Percentiles rank a stretch among this genome's conserved stretches.
phyloP scores from a whole-genome alignment of 331 rosid genomes.

The Cydonia oblonga region DNA sequence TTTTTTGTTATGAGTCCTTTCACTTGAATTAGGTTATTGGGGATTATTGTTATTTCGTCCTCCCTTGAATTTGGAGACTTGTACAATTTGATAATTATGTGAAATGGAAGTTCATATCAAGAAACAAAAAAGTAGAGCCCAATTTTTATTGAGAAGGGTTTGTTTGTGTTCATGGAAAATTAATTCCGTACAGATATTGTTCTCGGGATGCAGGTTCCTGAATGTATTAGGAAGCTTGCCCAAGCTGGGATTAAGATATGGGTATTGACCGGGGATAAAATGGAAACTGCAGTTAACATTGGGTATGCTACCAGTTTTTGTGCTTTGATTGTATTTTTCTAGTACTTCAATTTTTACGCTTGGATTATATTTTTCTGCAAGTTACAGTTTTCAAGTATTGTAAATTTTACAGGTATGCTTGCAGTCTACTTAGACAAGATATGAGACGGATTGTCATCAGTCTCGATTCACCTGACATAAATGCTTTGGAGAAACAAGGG shows the following conservation, averaged over 20 bases:
- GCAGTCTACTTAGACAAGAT: conserved; percentile 69
- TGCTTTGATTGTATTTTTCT: conserved; percentile 5
- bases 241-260: conserved; percentile 74
- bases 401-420: conserved; percentile 54
- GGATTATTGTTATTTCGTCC: background rate
- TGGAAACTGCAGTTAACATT: conserved; percentile 84
- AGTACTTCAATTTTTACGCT: background rate
- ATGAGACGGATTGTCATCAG: conserved; percentile 63
- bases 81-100: background rate
- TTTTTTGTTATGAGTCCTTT: background rate
- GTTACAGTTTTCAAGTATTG: background rate
- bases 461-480: conserved; percentile 55
- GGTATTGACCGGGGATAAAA: conserved; percentile 91
- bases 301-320: conserved; percentile 40
- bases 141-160: background rate
- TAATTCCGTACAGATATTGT: conserved; percentile 1
- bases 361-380: conserved; percentile 5
- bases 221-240: conserved; percentile 58
- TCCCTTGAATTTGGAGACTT: background rate
- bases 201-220: conserved; percentile 60
- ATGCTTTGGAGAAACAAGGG: conserved; percentile 49
- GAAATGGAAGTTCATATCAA: background rate
- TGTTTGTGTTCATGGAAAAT: background rate
- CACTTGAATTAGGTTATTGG: background rate
- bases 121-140: background rate